phyloP scores from a whole-genome alignment of 768 basidiomycete species.

The Lanmaoa rubissima region DNA sequence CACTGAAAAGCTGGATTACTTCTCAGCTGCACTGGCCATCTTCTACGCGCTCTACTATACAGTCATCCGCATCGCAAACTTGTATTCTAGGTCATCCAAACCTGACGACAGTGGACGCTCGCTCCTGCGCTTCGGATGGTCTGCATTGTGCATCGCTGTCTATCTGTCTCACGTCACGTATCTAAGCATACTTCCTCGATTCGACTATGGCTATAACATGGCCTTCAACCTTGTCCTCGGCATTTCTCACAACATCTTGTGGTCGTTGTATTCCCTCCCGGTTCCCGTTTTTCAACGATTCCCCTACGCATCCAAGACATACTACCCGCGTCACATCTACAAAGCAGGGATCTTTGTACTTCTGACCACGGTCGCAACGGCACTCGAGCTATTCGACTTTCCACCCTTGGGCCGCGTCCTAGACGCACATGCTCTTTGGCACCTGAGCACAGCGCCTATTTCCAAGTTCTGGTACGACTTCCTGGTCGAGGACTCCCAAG shows the following conservation, averaged over 20 bases:
- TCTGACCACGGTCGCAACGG: slow-evolving; percentile 70
- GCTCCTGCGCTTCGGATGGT: slow-evolving; percentile 39
- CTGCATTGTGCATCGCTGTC: slow-evolving; percentile 48
- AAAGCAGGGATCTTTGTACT: slow-evolving; percentile 61
- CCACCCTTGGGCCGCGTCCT: slow-evolving; percentile 71
- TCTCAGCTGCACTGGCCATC: slow-evolving; percentile 86
- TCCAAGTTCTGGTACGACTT: slow-evolving; percentile 85
- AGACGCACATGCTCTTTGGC: slow-evolving; percentile 95
- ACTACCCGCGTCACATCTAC: slow-evolving; percentile 54
- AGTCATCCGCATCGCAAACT: slow-evolving; percentile 70
- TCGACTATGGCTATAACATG: slow-evolving; percentile 95
- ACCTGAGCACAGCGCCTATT: slow-evolving; percentile 78
- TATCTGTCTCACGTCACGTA: slow-evolving; percentile 79
- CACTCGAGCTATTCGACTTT: slow-evolving; percentile 90
- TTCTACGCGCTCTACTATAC: slow-evolving; percentile 78
- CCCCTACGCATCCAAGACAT: slow-evolving; percentile 49
- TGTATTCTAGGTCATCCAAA: slow-evolving; percentile 50
- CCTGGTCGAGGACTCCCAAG: slow-evolving; percentile 66
- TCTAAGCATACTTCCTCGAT: slow-evolving; percentile 69
- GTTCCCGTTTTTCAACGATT: slow-evolving; percentile 53
- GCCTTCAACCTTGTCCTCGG: slow-evolving; percentile 77
- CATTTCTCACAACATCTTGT: slow-evolving; percentile 74
- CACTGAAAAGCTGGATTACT: slow-evolving; percentile 94
- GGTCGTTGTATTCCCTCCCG: slow-evolving; percentile 69
- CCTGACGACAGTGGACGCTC: slow-evolving; percentile 20